Conservation (phyloP, 163 green algal species). For the Chlamydomonas reinhardtii region DNA sequence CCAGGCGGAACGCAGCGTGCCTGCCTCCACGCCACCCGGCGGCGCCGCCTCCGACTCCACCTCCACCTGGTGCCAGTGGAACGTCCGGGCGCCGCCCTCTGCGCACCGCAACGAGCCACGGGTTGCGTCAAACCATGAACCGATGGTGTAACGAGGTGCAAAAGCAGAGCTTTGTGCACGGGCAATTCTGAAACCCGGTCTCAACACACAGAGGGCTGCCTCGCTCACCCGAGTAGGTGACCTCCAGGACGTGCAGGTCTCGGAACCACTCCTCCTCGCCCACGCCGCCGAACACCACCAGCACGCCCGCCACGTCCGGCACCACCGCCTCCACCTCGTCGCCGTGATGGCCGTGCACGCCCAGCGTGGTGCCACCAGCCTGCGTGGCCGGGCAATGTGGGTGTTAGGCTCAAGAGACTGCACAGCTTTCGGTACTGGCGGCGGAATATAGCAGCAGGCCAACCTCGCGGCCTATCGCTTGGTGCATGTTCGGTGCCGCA, state of each 20-base stretch:
- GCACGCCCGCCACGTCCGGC: slow-evolving; percentile 43
- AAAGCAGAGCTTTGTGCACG: too few relatives aligned
- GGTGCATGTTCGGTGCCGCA: too few relatives aligned
- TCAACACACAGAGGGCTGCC: too few relatives aligned
- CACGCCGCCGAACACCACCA: slow-evolving; percentile 60
- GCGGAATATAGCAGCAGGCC: too few relatives aligned
- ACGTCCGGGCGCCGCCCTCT: slow-evolving; percentile 10
- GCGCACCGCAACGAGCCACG: background rate
- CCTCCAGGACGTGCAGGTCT: slow-evolving; percentile 50
- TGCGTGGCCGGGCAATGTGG: too few relatives aligned
- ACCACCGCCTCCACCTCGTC: slow-evolving; percentile 37
- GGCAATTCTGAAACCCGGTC: too few relatives aligned
- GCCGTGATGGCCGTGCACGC: slow-evolving; percentile 11
- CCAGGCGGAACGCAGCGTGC: background rate
- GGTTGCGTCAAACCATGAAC: too few relatives aligned
- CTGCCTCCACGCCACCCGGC: background rate
- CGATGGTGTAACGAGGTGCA: too few relatives aligned
- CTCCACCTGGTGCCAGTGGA: slow-evolving; percentile 40
- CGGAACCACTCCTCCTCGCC: slow-evolving; percentile 52
- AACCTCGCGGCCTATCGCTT: too few relatives aligned
- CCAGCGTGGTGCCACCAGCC: too few relatives aligned
- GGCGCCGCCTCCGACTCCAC: slow-evolving; percentile 12
- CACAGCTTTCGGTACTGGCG: too few relatives aligned
- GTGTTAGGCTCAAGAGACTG: too few relatives aligned
- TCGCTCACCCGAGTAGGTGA: slow-evolving; percentile 42